Evolutionary conservation across 805 yeast species (phyloP), one percentile per base, ranked within the genome.

Genomic region (Priceomyces melissophilus): DNA sequence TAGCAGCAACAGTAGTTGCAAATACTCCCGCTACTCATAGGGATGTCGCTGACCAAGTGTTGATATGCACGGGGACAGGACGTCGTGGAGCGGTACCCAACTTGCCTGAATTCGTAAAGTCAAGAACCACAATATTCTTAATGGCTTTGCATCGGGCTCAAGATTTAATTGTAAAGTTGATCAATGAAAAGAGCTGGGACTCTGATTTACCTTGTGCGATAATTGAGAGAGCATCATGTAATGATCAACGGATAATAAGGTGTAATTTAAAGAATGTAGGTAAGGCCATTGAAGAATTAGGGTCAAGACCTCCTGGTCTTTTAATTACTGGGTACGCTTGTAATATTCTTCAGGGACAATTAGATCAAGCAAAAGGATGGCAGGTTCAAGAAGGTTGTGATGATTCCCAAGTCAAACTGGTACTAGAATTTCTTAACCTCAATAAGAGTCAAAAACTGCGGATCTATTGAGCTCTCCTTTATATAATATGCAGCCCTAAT

Each of bases 41-140:
- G 46, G 93, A 84, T 32, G 87, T 87, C 2, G 86, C 96, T 2
- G 97, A 90, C 60, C 97, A 91, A 64, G 88, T 91, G 3, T 73
- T 91, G 41, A 81, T 91, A 16, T 88, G 96, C 61, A 91, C 98
- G 0, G 98, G 98, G 2, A 89, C 96, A 0, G 97, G 96, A 1
- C 79, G 93, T 41, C 79, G 83, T 28, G 98, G 97, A 4, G 82
- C 81, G 3, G 59, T 87, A 37, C 96, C 96, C 1, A 70, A 71
- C 37, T 64, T 87, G 11, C 97, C 98, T 1, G 84, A 78, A 37
- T 90, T 74, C 61, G 84, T 80, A 5, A 57, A 65, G 35, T 65
- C 84, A 3, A 71, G 97, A 50, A 91, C 98, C 0, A 84, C 95
- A 0, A 80, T 91, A 1, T 90, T 90, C 53, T 61, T 91, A 27